Base-by-base conservation (phyloP, 2,329 filamentous ascomycete genomes). In the Decorospora gaudefroyi region DNA sequence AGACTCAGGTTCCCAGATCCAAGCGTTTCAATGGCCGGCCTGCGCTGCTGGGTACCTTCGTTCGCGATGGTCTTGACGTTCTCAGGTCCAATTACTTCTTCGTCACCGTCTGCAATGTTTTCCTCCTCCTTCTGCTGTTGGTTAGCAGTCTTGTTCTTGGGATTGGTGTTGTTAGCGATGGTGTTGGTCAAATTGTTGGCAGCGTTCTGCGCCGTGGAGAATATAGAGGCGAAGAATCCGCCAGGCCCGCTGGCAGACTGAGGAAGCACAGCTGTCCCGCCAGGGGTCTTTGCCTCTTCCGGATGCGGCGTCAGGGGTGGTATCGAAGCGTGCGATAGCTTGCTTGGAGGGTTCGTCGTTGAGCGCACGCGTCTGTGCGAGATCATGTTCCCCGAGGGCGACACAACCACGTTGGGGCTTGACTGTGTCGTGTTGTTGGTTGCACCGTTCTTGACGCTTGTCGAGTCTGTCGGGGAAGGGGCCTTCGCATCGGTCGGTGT, bases 131-230 rank as follows among this genome's bases (percentile, higher is more conserved):
- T 34, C 31, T 58, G 54, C 25, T 63, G 62, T 26, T 62, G 64
- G 21, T 65, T 72, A 49, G 61, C 75, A 31, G 70, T 72, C 75
- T 57, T 76, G 76, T 73, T 78, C 36, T 80, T 79, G 6, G 61
- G 50, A 19, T 79, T 73, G 22, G 72, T 75, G 3, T 78, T 80
- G 65, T 84, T 91, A 34, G 83, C 82, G 32, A 96, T 85, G 33
- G 85, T 89, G 52, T 81, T 88, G 57, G 80, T 89, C 4, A 91
- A 69, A 12, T 82, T 84, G 53, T 76, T 90, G 10, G 91, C 90
- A 29, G 92, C 92, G 78, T 87, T 96, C 70, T 97, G 92, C 12
- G 93, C 93, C 31, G 87, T 92, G 27, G 90, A 92, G 53, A 99
- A 83, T 65, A 99, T 88, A 17, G 88, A 91, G 4, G 90, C 95